These are phyloP conservation scores for Geotrichum phurueaensis DNA, from an alignment of 1,139 yeast species.

Conservation along the genomic window DNA sequence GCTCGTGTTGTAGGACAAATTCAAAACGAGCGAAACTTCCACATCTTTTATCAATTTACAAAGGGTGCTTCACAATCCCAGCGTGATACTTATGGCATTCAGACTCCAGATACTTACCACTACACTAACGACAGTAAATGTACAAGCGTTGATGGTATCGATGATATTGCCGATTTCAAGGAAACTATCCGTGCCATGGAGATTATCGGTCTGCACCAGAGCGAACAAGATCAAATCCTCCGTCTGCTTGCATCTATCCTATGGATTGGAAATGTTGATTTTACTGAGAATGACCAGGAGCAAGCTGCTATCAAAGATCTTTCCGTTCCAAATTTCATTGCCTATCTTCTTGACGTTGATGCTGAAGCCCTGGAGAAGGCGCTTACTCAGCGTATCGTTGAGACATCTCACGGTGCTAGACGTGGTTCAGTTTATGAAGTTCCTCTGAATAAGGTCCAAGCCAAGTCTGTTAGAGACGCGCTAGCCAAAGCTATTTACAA, in stretches of 20 bases:
- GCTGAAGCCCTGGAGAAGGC: slow-evolving; percentile 61
- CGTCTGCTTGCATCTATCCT: slow-evolving; percentile 76
- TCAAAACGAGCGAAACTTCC: slow-evolving; percentile 88
- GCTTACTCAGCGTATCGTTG: slow-evolving; percentile 74
- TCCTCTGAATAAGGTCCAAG: slow-evolving; percentile 87
- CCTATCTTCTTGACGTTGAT: slow-evolving; percentile 81
- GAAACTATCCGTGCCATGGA: slow-evolving; percentile 85
- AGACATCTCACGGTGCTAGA: slow-evolving; percentile 71
- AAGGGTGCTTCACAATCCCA: slow-evolving; percentile 84
- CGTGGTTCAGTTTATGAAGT: slow-evolving; percentile 93
- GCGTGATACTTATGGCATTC: slow-evolving; percentile 80
- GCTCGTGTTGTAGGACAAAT: slow-evolving; percentile 95
- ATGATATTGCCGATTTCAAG: slow-evolving; percentile 69
- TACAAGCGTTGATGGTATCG: slow-evolving; percentile 77
- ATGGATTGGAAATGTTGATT: slow-evolving; percentile 92
- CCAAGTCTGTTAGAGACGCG: slow-evolving; percentile 91
- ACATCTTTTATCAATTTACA: slow-evolving; percentile 92
- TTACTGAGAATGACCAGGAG: slow-evolving; percentile 75
- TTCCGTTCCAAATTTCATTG: slow-evolving; percentile 88
- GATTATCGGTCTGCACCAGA: slow-evolving; percentile 71
- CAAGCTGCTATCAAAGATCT: slow-evolving; percentile 76
- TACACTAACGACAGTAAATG: slow-evolving; percentile 87
- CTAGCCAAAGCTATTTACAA: slow-evolving; percentile 91
- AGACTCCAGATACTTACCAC: slow-evolving; percentile 84
- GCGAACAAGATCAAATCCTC: slow-evolving; percentile 87